phyloP scores from a whole-genome alignment of 352 stramenopile species.

The Pythium utonaiense region DNA sequence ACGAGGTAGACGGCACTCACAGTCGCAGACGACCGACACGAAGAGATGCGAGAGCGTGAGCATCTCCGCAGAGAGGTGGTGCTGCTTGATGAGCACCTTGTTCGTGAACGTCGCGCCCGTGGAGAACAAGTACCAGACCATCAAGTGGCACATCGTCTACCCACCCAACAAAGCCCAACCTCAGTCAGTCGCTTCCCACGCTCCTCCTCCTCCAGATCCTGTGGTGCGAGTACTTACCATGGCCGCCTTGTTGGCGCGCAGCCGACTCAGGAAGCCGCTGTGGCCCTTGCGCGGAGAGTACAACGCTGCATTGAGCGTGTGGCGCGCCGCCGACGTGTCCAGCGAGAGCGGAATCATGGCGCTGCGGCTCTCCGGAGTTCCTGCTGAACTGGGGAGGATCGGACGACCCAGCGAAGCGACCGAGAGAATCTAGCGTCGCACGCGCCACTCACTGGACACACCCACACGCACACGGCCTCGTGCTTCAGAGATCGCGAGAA shows the following conservation, averaged over 20 bases:
- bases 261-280: slow-evolving; percentile 16
- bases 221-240: slow-evolving; percentile 27
- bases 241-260: slow-evolving; percentile 26
- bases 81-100: slow-evolving; percentile 84
- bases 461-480: not conserved
- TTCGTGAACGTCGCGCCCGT: slow-evolving; percentile 80
- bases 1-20: slow-evolving; percentile 29
- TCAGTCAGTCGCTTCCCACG: no score
- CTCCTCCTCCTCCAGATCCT: no score
- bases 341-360: slow-evolving; percentile 17
- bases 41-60: slow-evolving; percentile 85
- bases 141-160: slow-evolving; percentile 41
- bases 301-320: slow-evolving; percentile 18
- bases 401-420: no score
- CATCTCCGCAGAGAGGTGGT: slow-evolving; percentile 82
- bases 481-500: slow-evolving; percentile 2
- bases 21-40: slow-evolving; percentile 73
- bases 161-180: not conserved
- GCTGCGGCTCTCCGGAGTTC: not conserved
- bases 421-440: no score
- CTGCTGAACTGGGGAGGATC: no score
- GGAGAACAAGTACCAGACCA: slow-evolving; percentile 83
- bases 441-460: no score
- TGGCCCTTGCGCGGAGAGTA: slow-evolving; percentile 31
- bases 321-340: slow-evolving; percentile 13